Conservation (phyloP, 345 rosid species). For the Populus nigra region DNA sequence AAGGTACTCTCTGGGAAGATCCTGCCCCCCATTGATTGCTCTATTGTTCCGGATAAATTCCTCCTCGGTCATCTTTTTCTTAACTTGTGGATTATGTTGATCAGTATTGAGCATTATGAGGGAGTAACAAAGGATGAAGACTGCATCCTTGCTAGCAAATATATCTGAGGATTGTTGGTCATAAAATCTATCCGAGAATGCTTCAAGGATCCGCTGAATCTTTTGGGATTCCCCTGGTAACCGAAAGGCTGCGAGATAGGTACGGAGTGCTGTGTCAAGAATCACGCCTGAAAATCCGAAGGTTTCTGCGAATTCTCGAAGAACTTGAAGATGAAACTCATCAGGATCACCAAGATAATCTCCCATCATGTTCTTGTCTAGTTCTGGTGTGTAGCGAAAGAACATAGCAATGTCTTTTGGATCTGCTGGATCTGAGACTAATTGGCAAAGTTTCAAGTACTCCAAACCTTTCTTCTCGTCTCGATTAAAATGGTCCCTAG, state of each 20-base stretch:
- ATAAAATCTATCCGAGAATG: constrained; percentile 68
- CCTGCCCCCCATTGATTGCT: constrained; percentile 77
- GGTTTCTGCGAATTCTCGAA: constrained; percentile 67
- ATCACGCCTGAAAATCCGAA: constrained; percentile 77
- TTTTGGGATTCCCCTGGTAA: constrained; percentile 92
- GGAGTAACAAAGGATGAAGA: constrained; percentile 73
- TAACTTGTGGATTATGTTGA: constrained; percentile 88
- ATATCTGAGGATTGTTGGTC: constrained; percentile 66
- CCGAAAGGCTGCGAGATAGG: constrained; percentile 73
- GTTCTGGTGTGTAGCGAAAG: constrained; percentile 66
- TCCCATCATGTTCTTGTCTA: constrained; percentile 70
- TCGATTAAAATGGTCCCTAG: constrained; percentile 71
- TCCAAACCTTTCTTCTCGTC: constrained; percentile 87
- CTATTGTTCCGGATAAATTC: constrained; percentile 86
- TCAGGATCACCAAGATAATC: constrained; percentile 93
- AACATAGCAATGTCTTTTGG: constrained; percentile 67
- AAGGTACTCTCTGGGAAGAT: constrained; percentile 88
- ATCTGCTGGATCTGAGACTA: constrained; percentile 65
- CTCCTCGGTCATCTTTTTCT: constrained; percentile 95
- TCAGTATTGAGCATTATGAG: constrained; percentile 95
- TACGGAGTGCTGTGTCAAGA: constrained; percentile 75
- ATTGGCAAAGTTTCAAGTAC: constrained; percentile 55
- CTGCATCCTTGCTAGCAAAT: constrained; percentile 72
- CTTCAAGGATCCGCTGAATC: constrained; percentile 78
- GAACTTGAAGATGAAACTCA: constrained; percentile 65